Evolutionary conservation across 2,329 filamentous ascomycete species (phyloP).

Genomic region (Ceratocystis destructans): DNA sequence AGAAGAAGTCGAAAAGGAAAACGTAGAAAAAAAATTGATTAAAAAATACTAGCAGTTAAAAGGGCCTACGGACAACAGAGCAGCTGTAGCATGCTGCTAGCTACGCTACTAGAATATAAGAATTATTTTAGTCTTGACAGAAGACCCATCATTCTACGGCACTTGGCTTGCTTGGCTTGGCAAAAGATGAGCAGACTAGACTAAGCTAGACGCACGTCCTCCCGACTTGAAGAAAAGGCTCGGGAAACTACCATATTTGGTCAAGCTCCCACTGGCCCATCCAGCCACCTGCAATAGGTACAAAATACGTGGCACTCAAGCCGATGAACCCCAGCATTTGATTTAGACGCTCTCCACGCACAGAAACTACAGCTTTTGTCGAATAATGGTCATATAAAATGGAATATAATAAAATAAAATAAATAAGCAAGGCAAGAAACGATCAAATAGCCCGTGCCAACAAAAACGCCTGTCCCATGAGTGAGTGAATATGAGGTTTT

Average conservation of each 20-base stretch:
- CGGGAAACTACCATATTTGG: conserved; percentile 1
- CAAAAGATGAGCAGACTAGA: background rate
- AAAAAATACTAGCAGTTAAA: background rate
- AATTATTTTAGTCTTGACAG: background rate
- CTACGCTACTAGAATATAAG: too few species aligned
- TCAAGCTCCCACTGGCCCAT: background rate
- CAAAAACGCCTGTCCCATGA: conserved; percentile 18
- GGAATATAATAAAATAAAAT: background rate
- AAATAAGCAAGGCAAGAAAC: conserved; percentile 7
- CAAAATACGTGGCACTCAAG: background rate
- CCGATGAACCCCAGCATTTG: too few species aligned
- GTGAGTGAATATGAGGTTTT: conserved; percentile 14
- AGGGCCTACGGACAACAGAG: too few species aligned
- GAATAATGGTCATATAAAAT: background rate
- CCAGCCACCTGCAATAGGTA: background rate
- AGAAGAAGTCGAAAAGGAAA: background rate
- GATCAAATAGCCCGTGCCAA: background rate
- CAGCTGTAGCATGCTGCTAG: too few species aligned
- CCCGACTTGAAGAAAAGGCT: background rate
- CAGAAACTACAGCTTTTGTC: too few species aligned
- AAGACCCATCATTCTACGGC: background rate
- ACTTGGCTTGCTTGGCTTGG: background rate
- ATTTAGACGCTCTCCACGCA: too few species aligned
- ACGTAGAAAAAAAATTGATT: background rate
- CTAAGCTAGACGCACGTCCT: background rate